A percentile compares a stretch with the other conserved stretches of the same genome.
phyloP scores from a whole-genome alignment of 106 monocot genomes.

The Acorus gramineus region DNA sequence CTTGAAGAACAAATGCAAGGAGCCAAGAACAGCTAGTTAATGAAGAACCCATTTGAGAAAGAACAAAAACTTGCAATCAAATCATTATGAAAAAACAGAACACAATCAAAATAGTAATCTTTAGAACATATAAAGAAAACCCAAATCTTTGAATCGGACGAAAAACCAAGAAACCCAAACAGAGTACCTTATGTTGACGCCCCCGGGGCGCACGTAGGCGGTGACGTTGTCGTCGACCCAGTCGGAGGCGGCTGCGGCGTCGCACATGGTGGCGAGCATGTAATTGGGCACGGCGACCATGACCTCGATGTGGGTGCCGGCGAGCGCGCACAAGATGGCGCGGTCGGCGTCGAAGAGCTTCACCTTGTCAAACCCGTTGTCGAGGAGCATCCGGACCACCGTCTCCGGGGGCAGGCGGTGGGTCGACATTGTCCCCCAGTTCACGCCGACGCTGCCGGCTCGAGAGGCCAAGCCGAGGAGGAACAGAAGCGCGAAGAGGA shows the following conservation, averaged over 20 bases:
- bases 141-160: neutral
- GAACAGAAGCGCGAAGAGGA: neutral
- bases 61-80: no score
- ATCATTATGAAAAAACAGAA: no score
- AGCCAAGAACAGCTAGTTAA: no score
- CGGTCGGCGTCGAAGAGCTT: conserved; percentile 30
- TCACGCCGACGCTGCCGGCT: conserved; percentile 12
- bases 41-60: no score
- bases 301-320: neutral
- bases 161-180: neutral
- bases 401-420: conserved; percentile 17
- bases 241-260: conserved; percentile 13
- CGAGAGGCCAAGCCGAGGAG: neutral
- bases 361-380: conserved; percentile 28
- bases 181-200: conserved; percentile 29
- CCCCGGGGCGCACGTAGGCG: conserved; percentile 13
- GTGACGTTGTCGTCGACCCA: conserved; percentile 50
- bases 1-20: no score
- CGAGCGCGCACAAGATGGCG: conserved; percentile 15
- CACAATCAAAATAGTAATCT: no score
- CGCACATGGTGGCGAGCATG: conserved; percentile 29
- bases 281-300: conserved; percentile 44
- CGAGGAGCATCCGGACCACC: conserved; percentile 24
- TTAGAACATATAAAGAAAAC: no score
- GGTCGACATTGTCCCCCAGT: conserved; percentile 26